Evolutionary conservation across 495 filamentous ascomycete species (phyloP), one percentile per base, ranked within the genome.

Genomic region (Daldinia childiae): DNA sequence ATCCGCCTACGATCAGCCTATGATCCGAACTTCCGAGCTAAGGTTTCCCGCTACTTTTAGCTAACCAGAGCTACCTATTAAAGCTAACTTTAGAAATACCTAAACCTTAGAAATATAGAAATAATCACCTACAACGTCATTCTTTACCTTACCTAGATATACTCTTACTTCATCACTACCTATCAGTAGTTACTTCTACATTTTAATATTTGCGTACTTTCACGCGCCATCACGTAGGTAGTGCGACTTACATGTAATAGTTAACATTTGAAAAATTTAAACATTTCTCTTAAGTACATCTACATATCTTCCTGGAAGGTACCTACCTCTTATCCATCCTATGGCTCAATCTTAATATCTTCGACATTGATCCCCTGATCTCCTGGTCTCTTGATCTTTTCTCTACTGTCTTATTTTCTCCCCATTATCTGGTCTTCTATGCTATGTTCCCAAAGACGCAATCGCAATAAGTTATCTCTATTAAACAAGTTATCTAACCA

Each of bases 321-420:
- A 14, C 54, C 15, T 21, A 8, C 27, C 61, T n/a, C n/a, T n/a
- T n/a, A 39, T 41, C 41, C 41, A 34, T 34, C 32, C 8, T 27
- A 55, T 9, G 15, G 39, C 3, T 63, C 17, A 55, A 45, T 64
- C n/a, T 38, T 58, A 34, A 38, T 58, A 36, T 24, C 32, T 39
- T n/a, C 30, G 11, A 52, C 11, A n/a, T n/a, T 54, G 50, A 2
- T n/a, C 43, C 43, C 17, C 24, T 21, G 26, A 14, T 30, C 12
- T 8, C 24, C 17, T 12, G 27, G 50, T 4, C 43, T 9, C 7
- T 48, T 11, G 15, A 7, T 30, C 24, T 29, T 26, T 24, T 29
- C 26, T 4, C 24, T 29, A 4, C 24, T 17, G 4, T 27, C 21
- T 52, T 52, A 26, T 52, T 30, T 52, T 21, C 41, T 21, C n/a